Base-by-base conservation (phyloP, 495 filamentous ascomycete genomes). In the Geoglossum glabrum region DNA sequence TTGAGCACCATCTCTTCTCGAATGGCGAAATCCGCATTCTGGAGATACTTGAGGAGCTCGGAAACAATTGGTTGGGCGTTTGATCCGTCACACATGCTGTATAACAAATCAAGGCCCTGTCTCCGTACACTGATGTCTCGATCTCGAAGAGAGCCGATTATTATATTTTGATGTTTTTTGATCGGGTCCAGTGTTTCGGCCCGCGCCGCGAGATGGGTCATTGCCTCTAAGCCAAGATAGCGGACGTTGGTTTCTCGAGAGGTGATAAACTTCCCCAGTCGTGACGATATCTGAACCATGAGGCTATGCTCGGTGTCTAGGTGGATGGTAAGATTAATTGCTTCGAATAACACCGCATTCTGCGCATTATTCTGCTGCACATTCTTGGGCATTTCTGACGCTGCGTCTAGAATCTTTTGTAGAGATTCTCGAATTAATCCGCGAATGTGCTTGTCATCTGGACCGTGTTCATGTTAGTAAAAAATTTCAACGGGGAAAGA, bases 321-420 rank as follows among this genome's bases (percentile, higher is more conserved):
- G 62, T 97, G 93, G 57, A 99, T 99, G 59, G 94, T 90, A 55
- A 99, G 82, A 65, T 97, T 96, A 69, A 99, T 97, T 51, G 90
- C 93, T 73, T 99, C 93, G 62, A 99, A 99, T 0, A 99, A 77
- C 27, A 99, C 87, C 0, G 93, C 93, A 64, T 99, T 97, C 64
- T 97, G 93, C 0, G 93, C 93, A 70, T 99, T 99, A 67, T 99
- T 99, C 67, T 99, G 92, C 70, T 99, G 93, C 17, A 97, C 93
- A 62, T 99, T 97, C 72, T 97, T 99, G 13, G 87, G 90, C 64
- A 87, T 86, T 61, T 95, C 88, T 74, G 94, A 79, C 1, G 92
- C 92, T 34, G 83, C 70, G 64, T 96, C 84, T 65, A 99, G 78
- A 17, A 95, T 93, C 63, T 84, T 86, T 66, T 90, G 83, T 25